Evolutionary conservation across 2,329 filamentous ascomycete genomes (phyloP).

Genomic region (Dryadomyces quercivorus): DNA sequence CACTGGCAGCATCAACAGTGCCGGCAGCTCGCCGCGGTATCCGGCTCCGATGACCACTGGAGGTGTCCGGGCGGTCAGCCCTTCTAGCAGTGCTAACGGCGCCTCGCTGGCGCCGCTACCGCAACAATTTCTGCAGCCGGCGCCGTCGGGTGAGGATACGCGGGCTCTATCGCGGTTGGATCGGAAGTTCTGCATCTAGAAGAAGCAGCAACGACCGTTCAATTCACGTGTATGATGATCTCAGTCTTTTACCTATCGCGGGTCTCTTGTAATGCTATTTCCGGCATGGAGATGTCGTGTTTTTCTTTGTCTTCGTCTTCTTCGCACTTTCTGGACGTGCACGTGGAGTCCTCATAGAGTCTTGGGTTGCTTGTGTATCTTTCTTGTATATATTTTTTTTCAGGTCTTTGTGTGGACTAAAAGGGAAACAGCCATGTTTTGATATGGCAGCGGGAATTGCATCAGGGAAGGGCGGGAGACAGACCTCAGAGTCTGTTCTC

Average conservation of each 20-base stretch:
- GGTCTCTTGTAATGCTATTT: neutral
- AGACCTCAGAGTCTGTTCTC: neutral
- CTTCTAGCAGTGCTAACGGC: neutral
- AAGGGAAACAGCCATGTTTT: neutral
- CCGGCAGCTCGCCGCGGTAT: constrained; percentile 35
- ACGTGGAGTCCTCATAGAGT: neutral
- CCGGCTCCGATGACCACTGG: neutral
- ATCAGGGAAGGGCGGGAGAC: neutral
- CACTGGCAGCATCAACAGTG: constrained; percentile 25
- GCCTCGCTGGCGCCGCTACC: neutral
- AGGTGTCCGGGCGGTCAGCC: neutral
- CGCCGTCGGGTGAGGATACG: constrained; percentile 12
- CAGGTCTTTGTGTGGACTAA: neutral
- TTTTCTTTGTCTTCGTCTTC: neutral
- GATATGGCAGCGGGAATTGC: neutral
- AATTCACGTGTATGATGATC: neutral
- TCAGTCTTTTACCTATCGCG: neutral
- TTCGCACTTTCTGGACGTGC: neutral
- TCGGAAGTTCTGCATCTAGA: constrained; percentile 17
- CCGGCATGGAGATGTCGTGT: neutral
- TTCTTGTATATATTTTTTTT: neutral
- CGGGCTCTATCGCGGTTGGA: constrained; percentile 14
- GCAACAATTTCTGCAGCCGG: constrained; percentile 12
- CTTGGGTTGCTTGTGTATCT: neutral
- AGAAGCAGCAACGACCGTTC: neutral